These are phyloP conservation scores for Russula emetica DNA, from an alignment of 768 basidiomycete genomes.

Conservation along the genomic window DNA sequence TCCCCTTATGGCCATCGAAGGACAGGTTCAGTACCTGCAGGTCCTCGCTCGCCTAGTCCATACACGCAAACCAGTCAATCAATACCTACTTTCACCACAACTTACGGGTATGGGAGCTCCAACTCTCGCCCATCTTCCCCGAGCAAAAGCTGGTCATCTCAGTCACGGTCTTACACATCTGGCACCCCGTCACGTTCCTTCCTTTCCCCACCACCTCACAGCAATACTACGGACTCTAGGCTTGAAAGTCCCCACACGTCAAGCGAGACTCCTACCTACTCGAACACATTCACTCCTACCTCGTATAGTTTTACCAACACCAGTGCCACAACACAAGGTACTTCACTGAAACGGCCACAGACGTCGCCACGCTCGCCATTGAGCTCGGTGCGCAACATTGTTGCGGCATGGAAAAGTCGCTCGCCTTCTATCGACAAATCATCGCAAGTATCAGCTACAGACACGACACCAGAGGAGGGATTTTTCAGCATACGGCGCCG, in stretches of 20 bases:
- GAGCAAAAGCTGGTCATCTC: slow-evolving; percentile 41
- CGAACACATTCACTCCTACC: slow-evolving; percentile 42
- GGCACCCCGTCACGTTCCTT: slow-evolving; percentile 34
- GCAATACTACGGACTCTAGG: slow-evolving; percentile 34
- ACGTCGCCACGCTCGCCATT: slow-evolving; percentile 65
- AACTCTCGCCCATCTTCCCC: slow-evolving; percentile 49
- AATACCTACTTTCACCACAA: slow-evolving; percentile 40
- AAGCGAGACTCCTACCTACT: slow-evolving; percentile 31
- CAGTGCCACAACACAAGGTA: slow-evolving; percentile 38
- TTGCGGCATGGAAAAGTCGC: slow-evolving; percentile 76
- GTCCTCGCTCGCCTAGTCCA: slow-evolving; percentile 40
- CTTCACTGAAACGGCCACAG: slow-evolving; percentile 57
- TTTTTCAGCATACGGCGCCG: slow-evolving; percentile 52
- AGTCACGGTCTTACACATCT: slow-evolving; percentile 30
- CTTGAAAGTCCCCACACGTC: slow-evolving; percentile 34
- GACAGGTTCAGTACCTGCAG: slow-evolving; percentile 44
- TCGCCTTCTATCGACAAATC: slow-evolving; percentile 42
- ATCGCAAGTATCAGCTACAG: slow-evolving; percentile 13
- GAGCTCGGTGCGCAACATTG: slow-evolving; percentile 71
- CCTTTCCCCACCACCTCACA: slow-evolving; percentile 46
- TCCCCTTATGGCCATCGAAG: slow-evolving; percentile 46
- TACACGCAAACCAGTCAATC: slow-evolving; percentile 38
- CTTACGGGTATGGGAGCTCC: slow-evolving; percentile 37
- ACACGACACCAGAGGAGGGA: slow-evolving; percentile 36
- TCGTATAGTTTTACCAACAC: slow-evolving; percentile 38